These are phyloP conservation scores for Punica granatum DNA, from an alignment of 345 rosid genomes.

Conservation along the genomic window DNA sequence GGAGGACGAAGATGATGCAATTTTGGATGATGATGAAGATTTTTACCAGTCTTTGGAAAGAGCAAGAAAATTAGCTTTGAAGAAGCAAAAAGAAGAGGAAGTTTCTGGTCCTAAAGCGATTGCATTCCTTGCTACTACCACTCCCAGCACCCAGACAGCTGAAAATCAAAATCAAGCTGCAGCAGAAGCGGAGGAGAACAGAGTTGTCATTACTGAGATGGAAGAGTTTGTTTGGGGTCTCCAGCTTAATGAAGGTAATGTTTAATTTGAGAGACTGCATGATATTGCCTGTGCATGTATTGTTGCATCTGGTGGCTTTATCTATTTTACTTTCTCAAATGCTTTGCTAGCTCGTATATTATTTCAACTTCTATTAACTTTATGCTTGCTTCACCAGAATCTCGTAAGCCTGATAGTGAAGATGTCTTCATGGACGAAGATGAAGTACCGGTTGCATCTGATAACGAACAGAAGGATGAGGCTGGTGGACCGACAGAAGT, in stretches of 20 bases:
- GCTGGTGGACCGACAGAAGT: slow-evolving; percentile 58
- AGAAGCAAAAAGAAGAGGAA: slow-evolving; percentile 46
- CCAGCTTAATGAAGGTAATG: slow-evolving; percentile 66
- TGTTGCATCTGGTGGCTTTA: neutral
- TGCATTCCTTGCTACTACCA: slow-evolving; percentile 54
- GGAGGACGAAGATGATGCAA: slow-evolving; percentile 54
- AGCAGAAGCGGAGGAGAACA: slow-evolving; percentile 70
- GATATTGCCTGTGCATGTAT: neutral
- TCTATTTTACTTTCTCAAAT: neutral
- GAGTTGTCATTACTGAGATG: slow-evolving; percentile 84
- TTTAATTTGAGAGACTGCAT: neutral
- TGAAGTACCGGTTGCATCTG: slow-evolving; percentile 51
- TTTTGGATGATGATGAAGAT: slow-evolving; percentile 79
- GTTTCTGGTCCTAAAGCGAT: slow-evolving; percentile 65
- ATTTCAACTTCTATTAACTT: neutral
- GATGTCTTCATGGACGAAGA: slow-evolving; percentile 96
- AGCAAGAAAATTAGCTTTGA: slow-evolving; percentile 74
- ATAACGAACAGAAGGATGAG: slow-evolving; percentile 46
- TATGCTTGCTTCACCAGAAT: slow-evolving; percentile 28
- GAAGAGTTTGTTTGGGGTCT: slow-evolving; percentile 94
- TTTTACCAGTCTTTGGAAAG: slow-evolving; percentile 71
- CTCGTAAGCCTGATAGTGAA: slow-evolving; percentile 51
- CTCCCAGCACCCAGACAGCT: slow-evolving; percentile 27
- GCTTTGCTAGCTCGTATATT: neutral
- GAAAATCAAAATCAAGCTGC: slow-evolving; percentile 35